Base-by-base conservation (phyloP, 345 rosid species). In the Rhodomyrtus tomentosa region DNA sequence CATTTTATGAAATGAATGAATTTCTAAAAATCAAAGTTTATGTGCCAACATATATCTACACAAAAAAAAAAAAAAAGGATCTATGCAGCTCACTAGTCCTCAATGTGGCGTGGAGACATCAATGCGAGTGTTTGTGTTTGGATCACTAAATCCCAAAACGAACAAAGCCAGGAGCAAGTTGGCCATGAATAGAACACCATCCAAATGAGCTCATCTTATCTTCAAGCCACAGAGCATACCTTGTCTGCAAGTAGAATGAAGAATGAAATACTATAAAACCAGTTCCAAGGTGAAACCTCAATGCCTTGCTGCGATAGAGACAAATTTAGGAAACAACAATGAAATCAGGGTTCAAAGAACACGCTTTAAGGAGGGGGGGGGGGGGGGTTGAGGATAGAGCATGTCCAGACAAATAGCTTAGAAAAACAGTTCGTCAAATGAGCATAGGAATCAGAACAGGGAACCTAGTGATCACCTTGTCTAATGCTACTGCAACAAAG, bases 401-500 rank as follows among this genome's bases (percentile, higher is more conserved):
- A 36, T 9, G 74, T 29, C 74, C 11, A 0, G 21, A 62, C 40
- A 29, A 29, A 62, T 29, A 15, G 40, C 36, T 54, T 54, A 11
- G n/a, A 68, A 50, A 25, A 48, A 48, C 36, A 36, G 49, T 62
- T 50, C 55, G 48, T 24, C 48, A 55, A 72, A 24, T 62, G 50
- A 80, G 56, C 21, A 36, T 45, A 62, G 81, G 50, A 59, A 22
- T 55, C 45, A 50, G 6, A 24, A 42, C 14, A 42, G 53, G 50
- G 55, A 45, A 29, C 10, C 50, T 85, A 68, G 49, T 83, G 55
- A 76, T 85, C 88, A 97, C 99, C 99, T 94, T 95, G 99, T 87
- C 92, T 92, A 53, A 90, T 90, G 90, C 98, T 93, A 87, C 95
- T 83, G 88, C 99, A 96, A 88, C 99, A 97, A 81, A 97, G 91